Percentiles rank a stretch among this genome's conserved stretches.
phyloP scores from a whole-genome alignment of 108 stramenopile genomes.

The Tribonema minus region DNA sequence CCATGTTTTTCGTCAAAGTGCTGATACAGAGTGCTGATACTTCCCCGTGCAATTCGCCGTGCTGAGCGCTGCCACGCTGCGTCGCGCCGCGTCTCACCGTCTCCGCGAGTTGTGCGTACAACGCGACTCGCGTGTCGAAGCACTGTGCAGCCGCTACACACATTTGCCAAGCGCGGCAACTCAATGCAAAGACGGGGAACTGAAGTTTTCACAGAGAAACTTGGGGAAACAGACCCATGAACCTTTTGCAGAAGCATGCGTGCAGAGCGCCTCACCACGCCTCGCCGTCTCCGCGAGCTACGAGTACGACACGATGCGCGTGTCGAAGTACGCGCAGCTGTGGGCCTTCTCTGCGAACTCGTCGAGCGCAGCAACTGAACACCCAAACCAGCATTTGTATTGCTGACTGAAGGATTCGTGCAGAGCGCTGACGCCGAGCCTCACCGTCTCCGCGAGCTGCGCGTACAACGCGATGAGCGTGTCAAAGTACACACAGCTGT shows the following conservation, averaged over 20 bases:
- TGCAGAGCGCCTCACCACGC: too few relatives aligned
- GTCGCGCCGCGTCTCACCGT: neutral
- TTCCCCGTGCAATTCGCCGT: too few relatives aligned
- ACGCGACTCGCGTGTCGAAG: constrained; percentile 33
- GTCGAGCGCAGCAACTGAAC: too few relatives aligned
- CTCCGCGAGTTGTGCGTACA: constrained; percentile 15
- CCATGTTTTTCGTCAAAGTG: too few relatives aligned
- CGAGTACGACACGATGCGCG: constrained; percentile 8
- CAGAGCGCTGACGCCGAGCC: too few relatives aligned
- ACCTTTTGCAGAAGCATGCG: too few relatives aligned
- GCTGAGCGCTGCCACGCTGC: too few relatives aligned
- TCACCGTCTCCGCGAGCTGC: neutral
- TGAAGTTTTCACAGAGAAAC: too few relatives aligned
- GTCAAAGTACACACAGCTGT: constrained; percentile 40
- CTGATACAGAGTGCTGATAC: too few relatives aligned
- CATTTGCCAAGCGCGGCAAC: constrained; percentile 37
- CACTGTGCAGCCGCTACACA: constrained; percentile 25
- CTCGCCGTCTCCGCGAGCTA: neutral
- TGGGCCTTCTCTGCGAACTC: constrained; percentile 33
- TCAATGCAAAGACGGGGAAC: constrained; percentile 40
- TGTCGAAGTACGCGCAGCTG: constrained; percentile 39
- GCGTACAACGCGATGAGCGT: constrained; percentile 11
- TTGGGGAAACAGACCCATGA: too few relatives aligned
- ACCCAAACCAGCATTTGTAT: too few relatives aligned
- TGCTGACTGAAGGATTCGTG: too few relatives aligned